These are phyloP conservation scores for Pyrenophora graminea DNA, from an alignment of 2,329 filamentous ascomycete species.

Conservation along the genomic window DNA sequence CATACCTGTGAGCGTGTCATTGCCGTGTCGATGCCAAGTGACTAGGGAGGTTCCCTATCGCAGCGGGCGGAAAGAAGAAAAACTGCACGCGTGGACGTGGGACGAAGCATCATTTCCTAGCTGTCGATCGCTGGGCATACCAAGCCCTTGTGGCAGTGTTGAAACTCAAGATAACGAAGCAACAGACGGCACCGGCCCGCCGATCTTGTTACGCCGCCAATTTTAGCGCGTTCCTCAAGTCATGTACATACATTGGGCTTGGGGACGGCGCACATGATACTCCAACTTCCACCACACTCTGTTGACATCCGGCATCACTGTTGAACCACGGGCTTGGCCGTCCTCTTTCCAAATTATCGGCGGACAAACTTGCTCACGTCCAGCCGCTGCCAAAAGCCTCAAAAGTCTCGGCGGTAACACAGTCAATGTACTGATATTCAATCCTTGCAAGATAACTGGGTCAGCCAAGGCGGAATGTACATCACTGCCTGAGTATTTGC, in stretches of 20 bases:
- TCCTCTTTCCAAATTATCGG: conserved; percentile 3
- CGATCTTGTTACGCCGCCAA: conserved; percentile 19
- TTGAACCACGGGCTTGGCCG: conserved; percentile 1
- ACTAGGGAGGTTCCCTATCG: not conserved
- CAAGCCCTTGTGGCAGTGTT: conserved; percentile 33
- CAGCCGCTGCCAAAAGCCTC: conserved; percentile 24
- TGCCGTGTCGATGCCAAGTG: not conserved
- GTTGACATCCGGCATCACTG: not conserved
- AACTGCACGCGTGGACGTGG: conserved; percentile 10
- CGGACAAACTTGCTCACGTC: conserved; percentile 11
- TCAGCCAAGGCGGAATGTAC: conserved; percentile 30
- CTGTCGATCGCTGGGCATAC: conserved; percentile 13
- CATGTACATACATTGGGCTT: not conserved
- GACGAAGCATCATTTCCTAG: conserved; percentile 9
- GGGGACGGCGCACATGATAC: conserved; percentile 1
- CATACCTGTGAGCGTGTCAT: not conserved
- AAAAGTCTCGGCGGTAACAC: conserved; percentile 31
- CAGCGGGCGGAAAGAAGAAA: conserved; percentile 11
- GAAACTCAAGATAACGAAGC: conserved; percentile 31
- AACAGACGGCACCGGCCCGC: conserved; percentile 14
- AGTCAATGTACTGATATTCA: conserved; percentile 23
- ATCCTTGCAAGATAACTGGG: conserved; percentile 24
- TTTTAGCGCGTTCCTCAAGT: conserved; percentile 9
- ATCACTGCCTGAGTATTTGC: conserved; percentile 18
- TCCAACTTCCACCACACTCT: conserved; percentile 10